Evolutionary conservation across 768 basidiomycete genomes (phyloP).

Genomic region (Gymnopilus dilepis): DNA sequence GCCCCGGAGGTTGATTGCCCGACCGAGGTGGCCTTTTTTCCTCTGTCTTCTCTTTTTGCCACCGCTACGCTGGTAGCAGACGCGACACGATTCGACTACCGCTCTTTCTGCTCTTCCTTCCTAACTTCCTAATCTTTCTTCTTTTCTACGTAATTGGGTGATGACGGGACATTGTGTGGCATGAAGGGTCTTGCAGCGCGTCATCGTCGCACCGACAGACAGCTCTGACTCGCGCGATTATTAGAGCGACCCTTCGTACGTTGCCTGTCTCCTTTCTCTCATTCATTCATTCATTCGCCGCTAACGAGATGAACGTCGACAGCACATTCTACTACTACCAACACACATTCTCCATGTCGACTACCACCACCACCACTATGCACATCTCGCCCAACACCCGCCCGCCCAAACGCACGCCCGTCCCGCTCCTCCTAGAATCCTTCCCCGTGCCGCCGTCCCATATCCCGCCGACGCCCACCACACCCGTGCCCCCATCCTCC

Average conservation of each 20-base stretch:
- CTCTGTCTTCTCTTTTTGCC: too few relatives aligned
- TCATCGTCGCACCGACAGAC: not conserved
- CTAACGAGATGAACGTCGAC: not conserved
- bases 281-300: not conserved
- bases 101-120: not conserved
- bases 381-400: conserved; percentile 5
- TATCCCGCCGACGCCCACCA: conserved; percentile 39
- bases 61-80: too few relatives aligned
- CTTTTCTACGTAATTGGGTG: not conserved
- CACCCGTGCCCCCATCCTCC: conserved; percentile 9
- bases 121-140: not conserved
- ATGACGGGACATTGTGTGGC: not conserved
- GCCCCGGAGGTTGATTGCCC: not conserved
- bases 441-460: conserved; percentile 49
- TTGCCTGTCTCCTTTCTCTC: not conserved
- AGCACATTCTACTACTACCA: not conserved
- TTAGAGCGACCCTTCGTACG: not conserved
- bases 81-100: too few relatives aligned
- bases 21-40: too few relatives aligned
- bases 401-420: conserved; percentile 23
- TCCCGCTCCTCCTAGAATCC: conserved; percentile 41
- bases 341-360: not conserved
- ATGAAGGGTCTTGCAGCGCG: conserved; percentile 3
- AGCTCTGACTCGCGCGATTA: not conserved
- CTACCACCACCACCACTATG: not conserved